A percentile compares a stretch with the other conserved stretches of the same genome.
phyloP scores from a whole-genome alignment of 1,139 yeast genomes.

The Nematodospora anomalae region DNA sequence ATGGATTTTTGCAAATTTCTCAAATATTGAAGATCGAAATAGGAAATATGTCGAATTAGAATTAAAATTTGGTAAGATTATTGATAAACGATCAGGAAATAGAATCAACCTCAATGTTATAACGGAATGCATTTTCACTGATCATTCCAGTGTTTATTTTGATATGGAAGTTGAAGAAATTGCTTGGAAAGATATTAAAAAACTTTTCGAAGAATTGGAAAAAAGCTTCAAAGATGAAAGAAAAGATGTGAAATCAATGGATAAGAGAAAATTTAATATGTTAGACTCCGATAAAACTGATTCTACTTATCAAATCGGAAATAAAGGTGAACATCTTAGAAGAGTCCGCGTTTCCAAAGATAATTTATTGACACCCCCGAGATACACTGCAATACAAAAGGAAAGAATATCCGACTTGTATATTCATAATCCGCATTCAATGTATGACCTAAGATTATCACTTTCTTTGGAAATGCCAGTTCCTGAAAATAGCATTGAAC shows the following conservation, averaged over 20 bases:
- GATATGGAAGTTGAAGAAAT: constrained; percentile 70
- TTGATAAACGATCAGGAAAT: constrained; percentile 63
- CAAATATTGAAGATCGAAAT: constrained; percentile 58
- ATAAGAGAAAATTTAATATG: constrained; percentile 40
- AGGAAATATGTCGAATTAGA: constrained; percentile 74
- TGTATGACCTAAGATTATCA: constrained; percentile 75
- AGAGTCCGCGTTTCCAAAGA: constrained; percentile 67
- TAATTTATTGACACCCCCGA: constrained; percentile 55
- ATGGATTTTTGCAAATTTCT: constrained; percentile 84
- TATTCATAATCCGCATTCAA: constrained; percentile 72
- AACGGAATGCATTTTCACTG: constrained; percentile 69
- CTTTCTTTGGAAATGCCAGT: constrained; percentile 76
- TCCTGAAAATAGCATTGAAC: constrained; percentile 51
- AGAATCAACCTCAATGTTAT: constrained; percentile 71
- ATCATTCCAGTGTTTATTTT: constrained; percentile 59
- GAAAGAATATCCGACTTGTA: constrained; percentile 69
- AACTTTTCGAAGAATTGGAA: constrained; percentile 58
- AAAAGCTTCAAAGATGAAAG: constrained; percentile 41
- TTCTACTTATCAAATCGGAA: constrained; percentile 36
- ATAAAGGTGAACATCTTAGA: constrained; percentile 55
- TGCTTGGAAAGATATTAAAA: constrained; percentile 60
- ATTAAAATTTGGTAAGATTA: constrained; percentile 75
- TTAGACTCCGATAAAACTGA: constrained; percentile 46
- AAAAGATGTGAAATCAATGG: constrained; percentile 26
- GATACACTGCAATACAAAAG: constrained; percentile 71